A percentile compares a stretch with the other conserved stretches of the same genome.
Evolutionary conservation across 805 yeast species (phyloP).

Genomic region (Ogataea angusta): DNA sequence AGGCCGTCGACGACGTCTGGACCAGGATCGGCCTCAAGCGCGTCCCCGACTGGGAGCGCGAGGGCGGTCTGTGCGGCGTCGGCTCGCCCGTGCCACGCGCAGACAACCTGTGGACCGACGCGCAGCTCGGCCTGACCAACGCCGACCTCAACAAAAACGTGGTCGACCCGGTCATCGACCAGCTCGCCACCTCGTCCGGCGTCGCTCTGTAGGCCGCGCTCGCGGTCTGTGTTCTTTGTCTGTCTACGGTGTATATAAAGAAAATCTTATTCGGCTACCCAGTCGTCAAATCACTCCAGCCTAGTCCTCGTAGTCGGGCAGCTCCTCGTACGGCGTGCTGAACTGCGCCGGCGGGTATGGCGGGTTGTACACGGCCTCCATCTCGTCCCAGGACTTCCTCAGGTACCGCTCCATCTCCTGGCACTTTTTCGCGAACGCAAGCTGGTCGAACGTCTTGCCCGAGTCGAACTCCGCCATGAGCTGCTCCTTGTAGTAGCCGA

Average conservation of each 20-base stretch:
- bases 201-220: slow-evolving; percentile 28
- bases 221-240: slow-evolving; percentile 4
- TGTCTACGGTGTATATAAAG: neutral
- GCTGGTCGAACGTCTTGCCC: slow-evolving; percentile 31
- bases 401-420: slow-evolving; percentile 30
- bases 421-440: slow-evolving; percentile 26
- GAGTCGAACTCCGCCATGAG: slow-evolving; percentile 16
- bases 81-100: slow-evolving; percentile 48
- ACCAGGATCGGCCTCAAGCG: slow-evolving; percentile 70
- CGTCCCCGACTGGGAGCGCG: slow-evolving; percentile 68
- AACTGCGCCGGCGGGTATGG: slow-evolving; percentile 29
- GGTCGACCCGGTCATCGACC: slow-evolving; percentile 55
- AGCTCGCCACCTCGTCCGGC: slow-evolving; percentile 73
- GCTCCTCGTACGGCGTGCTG: slow-evolving; percentile 22
- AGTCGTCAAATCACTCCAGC: neutral
- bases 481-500: slow-evolving; percentile 22
- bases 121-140: slow-evolving; percentile 63
- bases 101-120: slow-evolving; percentile 84
- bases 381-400: slow-evolving; percentile 30
- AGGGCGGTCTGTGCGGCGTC: slow-evolving; percentile 91
- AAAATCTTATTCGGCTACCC: neutral
- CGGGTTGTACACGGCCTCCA: slow-evolving; percentile 30
- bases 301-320: slow-evolving; percentile 12
- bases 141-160: slow-evolving; percentile 66
- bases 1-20: slow-evolving; percentile 80